These are phyloP conservation scores for Rhizopus sp. DNA, from an alignment of 371 early-diverging fungal species.

Conservation along the genomic window DNA sequence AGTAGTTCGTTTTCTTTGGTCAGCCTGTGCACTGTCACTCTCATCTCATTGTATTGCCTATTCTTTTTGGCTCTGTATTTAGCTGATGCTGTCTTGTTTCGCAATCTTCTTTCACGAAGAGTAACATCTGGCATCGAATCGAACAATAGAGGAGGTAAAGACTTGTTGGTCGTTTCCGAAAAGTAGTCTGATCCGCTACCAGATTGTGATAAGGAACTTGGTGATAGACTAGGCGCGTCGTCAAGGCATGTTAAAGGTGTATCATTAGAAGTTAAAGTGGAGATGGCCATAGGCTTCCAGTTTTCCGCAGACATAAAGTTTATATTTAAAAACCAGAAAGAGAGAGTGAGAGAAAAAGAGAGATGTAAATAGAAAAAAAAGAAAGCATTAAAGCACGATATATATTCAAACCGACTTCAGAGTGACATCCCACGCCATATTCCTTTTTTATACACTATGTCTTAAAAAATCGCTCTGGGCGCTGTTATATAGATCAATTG, in stretches of 20 bases:
- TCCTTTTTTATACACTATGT: slow-evolving; percentile 1
- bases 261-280: slow-evolving; percentile 32
- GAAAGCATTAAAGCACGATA: not conserved
- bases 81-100: slow-evolving; percentile 67
- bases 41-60: slow-evolving; percentile 60
- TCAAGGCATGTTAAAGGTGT: not conserved
- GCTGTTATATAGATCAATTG: slow-evolving; percentile 12
- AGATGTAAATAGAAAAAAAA: slow-evolving; percentile 3
- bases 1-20: slow-evolving; percentile 56
- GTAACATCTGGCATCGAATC: not conserved
- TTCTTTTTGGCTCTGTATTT: slow-evolving; percentile 69
- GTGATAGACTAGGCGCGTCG: slow-evolving; percentile 10
- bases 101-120: slow-evolving; percentile 40
- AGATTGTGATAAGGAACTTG: slow-evolving; percentile 8
- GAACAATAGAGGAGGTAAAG: not conserved
- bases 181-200: slow-evolving; percentile 10
- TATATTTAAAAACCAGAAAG: not conserved
- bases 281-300: slow-evolving; percentile 45
- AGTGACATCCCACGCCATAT: not conserved
- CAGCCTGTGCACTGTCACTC: slow-evolving; percentile 40
- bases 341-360: slow-evolving; percentile 12
- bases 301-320: slow-evolving; percentile 11
- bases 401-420: not conserved
- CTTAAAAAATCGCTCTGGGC: not conserved
- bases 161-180: not conserved